Base-by-base conservation (phyloP, 2,329 filamentous ascomycete genomes). In the Cytospora schulzeri region DNA sequence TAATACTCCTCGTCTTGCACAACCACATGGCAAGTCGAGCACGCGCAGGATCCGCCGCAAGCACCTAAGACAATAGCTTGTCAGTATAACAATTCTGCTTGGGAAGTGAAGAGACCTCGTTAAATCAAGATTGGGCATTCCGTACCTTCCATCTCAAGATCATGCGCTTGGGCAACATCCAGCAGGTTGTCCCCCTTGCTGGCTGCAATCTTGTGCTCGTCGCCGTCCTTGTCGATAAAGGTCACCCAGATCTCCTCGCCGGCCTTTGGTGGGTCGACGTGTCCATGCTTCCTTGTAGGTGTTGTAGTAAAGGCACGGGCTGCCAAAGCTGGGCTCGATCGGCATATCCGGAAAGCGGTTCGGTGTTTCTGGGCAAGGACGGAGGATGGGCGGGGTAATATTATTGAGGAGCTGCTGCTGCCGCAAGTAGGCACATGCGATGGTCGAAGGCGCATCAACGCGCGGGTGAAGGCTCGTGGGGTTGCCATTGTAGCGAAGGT, bases 231-330 rank as follows among this genome's bases (percentile, higher is more conserved):
- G 77, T 97, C 93, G 70, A 98, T 85, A 75, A 98, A 97, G 0
- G 93, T 96, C 29, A 99, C 85, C 73, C 91, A 90, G 64, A 96
- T 85, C 92, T 97, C 95, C 83, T 98, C 92, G 56, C 95, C 95
- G 0, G 92, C 86, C 78, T 93, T 94, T 2, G 95, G 94, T 33
- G 91, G 85, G 63, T 88, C 86, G 70, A 97, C 79, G 76, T 98
- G 92, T 55, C 91, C 92, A 76, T 99, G 95, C 57, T 76, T 79
- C 61, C 79, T 76, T 63, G 80, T 73, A 14, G 85, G 73, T 5
- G 89, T 88, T 14, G 84, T 85, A 51, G 90, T 90, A 75, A 97
- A 41, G 54, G 45, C 33, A 67, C 70, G 55, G 26, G 50, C 38
- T 64, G 67, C 22, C 24, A 29, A 29, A 60, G 58, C 17, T 4